Evolutionary conservation across 106 monocot species (phyloP), one percentile per base, ranked within the genome.

Genomic region (Dendrobium officinale): DNA sequence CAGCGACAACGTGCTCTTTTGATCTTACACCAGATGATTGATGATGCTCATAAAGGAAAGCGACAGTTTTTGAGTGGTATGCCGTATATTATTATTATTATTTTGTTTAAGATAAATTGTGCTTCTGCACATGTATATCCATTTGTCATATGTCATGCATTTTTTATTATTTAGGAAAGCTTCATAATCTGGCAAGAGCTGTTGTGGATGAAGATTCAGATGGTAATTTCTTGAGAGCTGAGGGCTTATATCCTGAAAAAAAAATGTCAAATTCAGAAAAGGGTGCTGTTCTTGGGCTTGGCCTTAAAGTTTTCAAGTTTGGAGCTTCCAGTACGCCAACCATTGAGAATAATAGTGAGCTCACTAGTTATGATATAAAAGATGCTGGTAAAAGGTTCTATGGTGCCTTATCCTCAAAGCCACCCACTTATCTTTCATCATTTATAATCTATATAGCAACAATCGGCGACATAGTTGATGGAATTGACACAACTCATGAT

Each of bases 371-470:
- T 87, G 85, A 84, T 48, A 54, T 87, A 54, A 92, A 89, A 73
- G 94, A 89, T 80, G 61, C 87, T 61, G 87, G 78, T 22, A 92
- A 86, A 87, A 85, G 82, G 33, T 81, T 88, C 61, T 83, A 90
- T 78, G 81, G 85, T 16, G 79, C 94, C 43, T 78, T 94, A 75
- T 49, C 81, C 68, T 88, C 89, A 43, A 98, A 92, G 77, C 84
- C 92, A 67, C 86, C 92, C 45, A 89, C 94, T 79, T 98, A 92
- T 84, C 91, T 98, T 72, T 98, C 97, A 61, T 77, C 94, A 48
- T 98, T 98, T 79, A 92, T 98, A 77, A 91, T 98, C 74, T 94
- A 94, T 44, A 94, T 98, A 79, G 97, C 97, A 77, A 92, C 94
- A 44, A 91, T 98, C 74, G 97, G 97, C 75, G 94, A 98, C 75